Percentiles rank a stretch among this genome's conserved stretches.
These are phyloP conservation scores for Geoglossum cookeanum DNA, from an alignment of 2,329 filamentous ascomycete species.

Conservation along the genomic window DNA sequence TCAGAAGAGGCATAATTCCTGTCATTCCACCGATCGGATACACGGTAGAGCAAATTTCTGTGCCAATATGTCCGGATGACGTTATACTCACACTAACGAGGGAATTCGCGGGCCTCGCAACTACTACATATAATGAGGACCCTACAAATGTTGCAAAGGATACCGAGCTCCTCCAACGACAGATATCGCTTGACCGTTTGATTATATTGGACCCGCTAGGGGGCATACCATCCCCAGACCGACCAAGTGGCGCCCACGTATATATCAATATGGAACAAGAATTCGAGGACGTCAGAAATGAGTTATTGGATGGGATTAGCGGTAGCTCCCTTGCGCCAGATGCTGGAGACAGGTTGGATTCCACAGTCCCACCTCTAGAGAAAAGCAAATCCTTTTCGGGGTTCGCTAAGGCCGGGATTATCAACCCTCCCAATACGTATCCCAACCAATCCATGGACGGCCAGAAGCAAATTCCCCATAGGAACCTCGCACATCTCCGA, in stretches of 20 bases:
- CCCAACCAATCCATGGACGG: background rate
- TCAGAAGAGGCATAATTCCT: constrained; percentile 49
- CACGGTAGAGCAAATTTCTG: constrained; percentile 26
- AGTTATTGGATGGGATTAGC: constrained; percentile 28
- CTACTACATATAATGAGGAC: constrained; percentile 25
- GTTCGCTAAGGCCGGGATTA: constrained; percentile 18
- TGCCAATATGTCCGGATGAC: constrained; percentile 37
- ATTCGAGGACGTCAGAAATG: constrained; percentile 45
- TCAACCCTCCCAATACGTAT: too few species aligned
- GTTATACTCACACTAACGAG: constrained; percentile 58
- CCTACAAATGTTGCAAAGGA: constrained; percentile 21
- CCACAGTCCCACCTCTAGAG: constrained; percentile 9
- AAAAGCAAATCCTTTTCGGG: constrained; percentile 26
- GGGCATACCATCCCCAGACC: constrained; percentile 52
- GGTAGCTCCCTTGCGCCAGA: background rate
- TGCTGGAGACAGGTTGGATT: background rate
- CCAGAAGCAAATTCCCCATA: constrained; percentile 6
- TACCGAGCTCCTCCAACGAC: constrained; percentile 24
- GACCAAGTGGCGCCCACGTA: constrained; percentile 46
- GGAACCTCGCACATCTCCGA: constrained; percentile 29
- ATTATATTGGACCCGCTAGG: constrained; percentile 79
- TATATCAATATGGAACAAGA: constrained; percentile 94
- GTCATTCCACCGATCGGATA: constrained; percentile 49
- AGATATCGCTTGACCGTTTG: constrained; percentile 57
- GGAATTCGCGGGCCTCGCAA: constrained; percentile 51